phyloP scores from a whole-genome alignment of 805 yeast species.

The Cyberlindnera maritima region DNA sequence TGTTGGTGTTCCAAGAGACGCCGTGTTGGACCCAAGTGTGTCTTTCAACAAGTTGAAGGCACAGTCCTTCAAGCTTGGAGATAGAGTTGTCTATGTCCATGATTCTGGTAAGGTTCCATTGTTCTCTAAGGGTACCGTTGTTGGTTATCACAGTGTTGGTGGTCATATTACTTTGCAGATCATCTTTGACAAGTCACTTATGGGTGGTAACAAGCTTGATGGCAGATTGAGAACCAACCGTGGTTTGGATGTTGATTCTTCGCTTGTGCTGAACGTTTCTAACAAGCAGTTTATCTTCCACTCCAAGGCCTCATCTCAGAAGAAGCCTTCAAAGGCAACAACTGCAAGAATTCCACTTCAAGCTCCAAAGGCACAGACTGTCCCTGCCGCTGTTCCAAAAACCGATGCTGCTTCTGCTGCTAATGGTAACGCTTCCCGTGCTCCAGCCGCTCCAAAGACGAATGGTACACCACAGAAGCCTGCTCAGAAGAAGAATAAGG shows the following conservation, averaged over 20 bases:
- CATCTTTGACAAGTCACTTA: constrained; percentile 76
- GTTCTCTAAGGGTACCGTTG: constrained; percentile 87
- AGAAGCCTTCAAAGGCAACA: constrained; percentile 18
- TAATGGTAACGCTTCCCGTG: constrained; percentile 6
- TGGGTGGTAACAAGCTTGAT: constrained; percentile 79
- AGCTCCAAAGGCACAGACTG: constrained; percentile 20
- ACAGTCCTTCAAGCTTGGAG: constrained; percentile 84
- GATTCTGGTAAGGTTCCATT: constrained; percentile 88
- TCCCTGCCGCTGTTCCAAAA: constrained; percentile 28
- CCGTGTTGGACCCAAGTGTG: constrained; percentile 71
- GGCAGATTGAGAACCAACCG: constrained; percentile 77
- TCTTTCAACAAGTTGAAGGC: constrained; percentile 68
- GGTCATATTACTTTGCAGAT: constrained; percentile 61
- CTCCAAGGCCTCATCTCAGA: constrained; percentile 53
- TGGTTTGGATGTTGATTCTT: constrained; percentile 80
- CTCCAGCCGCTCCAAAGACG: constrained; percentile 11
- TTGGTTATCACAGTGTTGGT: constrained; percentile 63
- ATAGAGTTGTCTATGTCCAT: constrained; percentile 80
- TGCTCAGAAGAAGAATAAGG: constrained; percentile 15
- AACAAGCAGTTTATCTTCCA: constrained; percentile 74
- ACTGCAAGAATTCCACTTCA: neutral
- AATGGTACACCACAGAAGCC: constrained; percentile 9
- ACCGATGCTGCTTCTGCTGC: neutral
- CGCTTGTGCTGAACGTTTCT: constrained; percentile 75
- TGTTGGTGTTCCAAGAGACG: constrained; percentile 80